phyloP scores from a whole-genome alignment of 228 moss, liverwort and hornwort genomes.

The Sphagnum fallax region DNA sequence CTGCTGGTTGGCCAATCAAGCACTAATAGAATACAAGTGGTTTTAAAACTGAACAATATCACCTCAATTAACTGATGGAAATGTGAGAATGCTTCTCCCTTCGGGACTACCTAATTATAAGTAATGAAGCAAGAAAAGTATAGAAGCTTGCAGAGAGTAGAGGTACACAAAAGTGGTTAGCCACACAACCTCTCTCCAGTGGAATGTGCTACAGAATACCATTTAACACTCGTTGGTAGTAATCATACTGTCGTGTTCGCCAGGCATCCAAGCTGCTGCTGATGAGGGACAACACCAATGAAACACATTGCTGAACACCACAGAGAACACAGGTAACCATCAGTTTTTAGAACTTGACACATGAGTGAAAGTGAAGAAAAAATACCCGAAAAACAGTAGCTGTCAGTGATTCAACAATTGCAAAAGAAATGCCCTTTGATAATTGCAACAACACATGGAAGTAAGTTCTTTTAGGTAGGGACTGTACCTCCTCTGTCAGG shows the following conservation, averaged over 20 bases:
- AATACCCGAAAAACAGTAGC: neutral
- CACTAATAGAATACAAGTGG: slow-evolving; percentile 56
- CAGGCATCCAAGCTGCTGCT: slow-evolving; percentile 98
- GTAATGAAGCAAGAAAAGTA: slow-evolving; percentile 2
- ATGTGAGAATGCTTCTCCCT: slow-evolving; percentile 10
- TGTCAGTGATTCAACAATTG: neutral
- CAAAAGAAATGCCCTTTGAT: neutral
- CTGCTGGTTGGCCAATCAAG: slow-evolving; percentile 41
- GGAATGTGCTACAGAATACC: slow-evolving; percentile 73
- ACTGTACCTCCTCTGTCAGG: slow-evolving; percentile 89
- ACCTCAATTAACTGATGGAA: slow-evolving; percentile 20
- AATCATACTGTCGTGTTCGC: slow-evolving; percentile 98
- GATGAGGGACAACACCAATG: slow-evolving; percentile 91
- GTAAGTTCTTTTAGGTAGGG: neutral
- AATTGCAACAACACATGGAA: neutral
- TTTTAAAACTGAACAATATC: slow-evolving; percentile 17
- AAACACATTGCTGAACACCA: slow-evolving; percentile 87
- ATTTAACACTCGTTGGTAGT: slow-evolving; percentile 98
- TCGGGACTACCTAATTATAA: slow-evolving; percentile 8
- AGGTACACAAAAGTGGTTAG: slow-evolving; percentile 5
- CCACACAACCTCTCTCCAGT: slow-evolving; percentile 14
- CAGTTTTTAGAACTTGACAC: neutral
- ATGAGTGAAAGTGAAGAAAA: neutral
- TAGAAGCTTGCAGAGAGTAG: neutral
- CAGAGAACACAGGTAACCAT: neutral